Percentiles rank a stretch among this genome's conserved stretches.
Conservation (phyloP, 1,284 basidiomycete genomes). For the Moesziomyces sp. region DNA sequence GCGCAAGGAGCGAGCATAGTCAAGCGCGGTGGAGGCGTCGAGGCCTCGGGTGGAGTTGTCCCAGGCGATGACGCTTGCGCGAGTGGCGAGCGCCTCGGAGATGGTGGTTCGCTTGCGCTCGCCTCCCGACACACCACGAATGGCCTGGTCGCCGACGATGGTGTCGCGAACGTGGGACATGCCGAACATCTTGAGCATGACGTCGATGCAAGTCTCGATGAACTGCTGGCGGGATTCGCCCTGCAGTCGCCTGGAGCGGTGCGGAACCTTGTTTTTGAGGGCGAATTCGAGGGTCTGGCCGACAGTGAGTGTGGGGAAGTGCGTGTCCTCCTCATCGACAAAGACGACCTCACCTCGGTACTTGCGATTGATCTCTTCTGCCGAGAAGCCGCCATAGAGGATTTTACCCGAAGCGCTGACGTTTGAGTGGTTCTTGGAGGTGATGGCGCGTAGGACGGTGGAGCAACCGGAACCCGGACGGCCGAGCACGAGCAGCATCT, state of each 20-base stretch:
- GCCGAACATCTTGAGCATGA: constrained; percentile 62
- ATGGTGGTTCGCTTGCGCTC: constrained; percentile 60
- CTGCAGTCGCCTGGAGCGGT: constrained; percentile 24
- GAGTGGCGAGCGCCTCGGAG: constrained; percentile 50
- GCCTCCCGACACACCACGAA: constrained; percentile 59
- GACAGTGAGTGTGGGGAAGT: constrained; percentile 60
- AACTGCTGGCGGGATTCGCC: constrained; percentile 45
- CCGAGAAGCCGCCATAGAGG: constrained; percentile 50
- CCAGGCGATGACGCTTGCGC: constrained; percentile 49
- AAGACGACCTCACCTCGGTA: constrained; percentile 56
- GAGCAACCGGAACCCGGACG: constrained; percentile 59
- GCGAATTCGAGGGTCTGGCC: constrained; percentile 57
- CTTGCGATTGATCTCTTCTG: constrained; percentile 44
- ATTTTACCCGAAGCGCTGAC: constrained; percentile 45
- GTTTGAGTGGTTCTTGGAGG: constrained; percentile 48
- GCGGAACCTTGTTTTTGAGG: constrained; percentile 55
- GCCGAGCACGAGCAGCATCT: constrained; percentile 63
- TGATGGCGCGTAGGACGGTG: constrained; percentile 51
- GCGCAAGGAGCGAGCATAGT: constrained; percentile 54
- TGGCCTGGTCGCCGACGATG: constrained; percentile 57
- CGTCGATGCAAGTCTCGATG: constrained; percentile 53
- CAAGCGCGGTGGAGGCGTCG: constrained; percentile 58
- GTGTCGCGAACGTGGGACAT: constrained; percentile 60
- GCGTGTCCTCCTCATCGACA: constrained; percentile 53
- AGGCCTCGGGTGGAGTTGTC: constrained; percentile 61